Evolutionary conservation across 257 asterid genomes (phyloP).

Genomic region (Nicotiana tomentosiformis): DNA sequence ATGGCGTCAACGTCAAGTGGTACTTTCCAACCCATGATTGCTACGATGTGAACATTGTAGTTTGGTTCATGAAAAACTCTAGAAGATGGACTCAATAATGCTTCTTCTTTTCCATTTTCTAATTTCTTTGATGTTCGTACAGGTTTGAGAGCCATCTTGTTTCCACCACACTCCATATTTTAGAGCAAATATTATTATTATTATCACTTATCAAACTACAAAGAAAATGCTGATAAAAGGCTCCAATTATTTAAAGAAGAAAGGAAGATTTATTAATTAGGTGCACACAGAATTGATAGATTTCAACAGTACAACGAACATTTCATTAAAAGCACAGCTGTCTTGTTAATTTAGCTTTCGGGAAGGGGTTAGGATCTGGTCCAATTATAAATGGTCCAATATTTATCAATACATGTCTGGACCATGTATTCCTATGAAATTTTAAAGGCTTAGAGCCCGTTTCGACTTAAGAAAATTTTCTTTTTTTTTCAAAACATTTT

Average conservation of each 20-base stretch:
- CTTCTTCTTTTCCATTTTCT: neutral
- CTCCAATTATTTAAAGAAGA: neutral
- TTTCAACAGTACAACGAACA: neutral
- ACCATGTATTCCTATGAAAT: no score
- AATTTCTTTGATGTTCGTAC: neutral
- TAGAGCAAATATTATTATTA: neutral
- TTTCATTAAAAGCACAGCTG: neutral
- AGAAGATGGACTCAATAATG: neutral
- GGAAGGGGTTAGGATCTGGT: no score
- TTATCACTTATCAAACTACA: neutral
- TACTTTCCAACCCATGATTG: slow-evolving; percentile 7
- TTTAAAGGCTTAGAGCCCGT: no score
- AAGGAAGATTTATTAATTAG: neutral
- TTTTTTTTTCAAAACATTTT: no score
- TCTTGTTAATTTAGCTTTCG: neutral
- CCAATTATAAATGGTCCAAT: no score
- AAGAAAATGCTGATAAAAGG: neutral
- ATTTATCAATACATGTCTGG: no score
- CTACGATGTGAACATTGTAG: neutral
- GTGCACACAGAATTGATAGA: neutral
- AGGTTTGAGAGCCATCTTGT: neutral
- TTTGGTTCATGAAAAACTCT: neutral
- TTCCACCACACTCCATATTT: neutral
- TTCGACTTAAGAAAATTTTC: no score
- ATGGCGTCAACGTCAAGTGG: neutral